A percentile compares a stretch with the other conserved stretches of the same genome.
Evolutionary conservation across 2,329 filamentous ascomycete species (phyloP).

Genomic region (Myotisia sp.): DNA sequence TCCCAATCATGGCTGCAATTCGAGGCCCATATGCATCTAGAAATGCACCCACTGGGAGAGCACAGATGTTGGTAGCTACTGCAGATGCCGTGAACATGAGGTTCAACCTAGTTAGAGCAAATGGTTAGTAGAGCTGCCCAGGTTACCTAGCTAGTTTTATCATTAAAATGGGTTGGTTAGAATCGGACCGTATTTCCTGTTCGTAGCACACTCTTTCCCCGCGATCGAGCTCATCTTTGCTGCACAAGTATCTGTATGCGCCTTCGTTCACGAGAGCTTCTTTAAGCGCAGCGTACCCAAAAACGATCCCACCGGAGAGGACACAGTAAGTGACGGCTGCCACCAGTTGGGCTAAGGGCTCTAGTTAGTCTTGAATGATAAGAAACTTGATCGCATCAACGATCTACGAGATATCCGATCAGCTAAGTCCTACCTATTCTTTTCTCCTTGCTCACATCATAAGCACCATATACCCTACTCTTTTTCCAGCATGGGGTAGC

Average conservation of each 20-base stretch:
- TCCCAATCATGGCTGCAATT: slow-evolving; percentile 58
- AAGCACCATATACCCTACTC: slow-evolving; percentile 29
- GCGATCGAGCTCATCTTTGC: slow-evolving; percentile 35
- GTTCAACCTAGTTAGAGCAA: slow-evolving; percentile 49
- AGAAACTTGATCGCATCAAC: too few relatives aligned
- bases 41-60: slow-evolving; percentile 71
- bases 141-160: background rate
- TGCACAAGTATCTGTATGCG: slow-evolving; percentile 55
- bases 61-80: slow-evolving; percentile 74
- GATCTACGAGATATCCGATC: too few relatives aligned
- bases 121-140: too few relatives aligned
- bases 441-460: slow-evolving; percentile 41
- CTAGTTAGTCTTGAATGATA: too few relatives aligned
- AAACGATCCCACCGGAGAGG: slow-evolving; percentile 63
- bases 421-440: slow-evolving; percentile 34
- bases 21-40: slow-evolving; percentile 71
- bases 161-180: background rate
- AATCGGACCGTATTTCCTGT: slow-evolving; percentile 42
- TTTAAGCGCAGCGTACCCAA: slow-evolving; percentile 75
- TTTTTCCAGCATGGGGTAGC: slow-evolving; percentile 6
- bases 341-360: slow-evolving; percentile 51
- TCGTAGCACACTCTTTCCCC: slow-evolving; percentile 41
- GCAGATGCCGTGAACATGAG: slow-evolving; percentile 87
- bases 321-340: slow-evolving; percentile 59
- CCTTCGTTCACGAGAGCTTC: slow-evolving; percentile 61